These are phyloP conservation scores for Solanum chiquidenum DNA, from an alignment of 257 asterid genomes.

Conservation along the genomic window DNA sequence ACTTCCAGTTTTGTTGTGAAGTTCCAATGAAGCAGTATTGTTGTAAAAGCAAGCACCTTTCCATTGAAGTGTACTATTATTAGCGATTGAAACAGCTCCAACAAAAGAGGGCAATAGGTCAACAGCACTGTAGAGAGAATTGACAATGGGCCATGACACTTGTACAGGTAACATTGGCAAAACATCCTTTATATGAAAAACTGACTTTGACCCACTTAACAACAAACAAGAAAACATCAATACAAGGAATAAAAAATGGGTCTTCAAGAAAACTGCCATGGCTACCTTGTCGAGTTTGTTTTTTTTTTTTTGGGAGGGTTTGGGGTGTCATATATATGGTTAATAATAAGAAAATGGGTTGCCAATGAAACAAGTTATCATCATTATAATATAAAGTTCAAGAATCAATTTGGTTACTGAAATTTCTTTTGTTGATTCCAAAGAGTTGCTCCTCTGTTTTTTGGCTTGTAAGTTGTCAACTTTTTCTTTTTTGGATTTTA, in stretches of 20 bases:
- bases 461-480: neutral
- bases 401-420: neutral
- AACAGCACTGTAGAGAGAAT: constrained; percentile 41
- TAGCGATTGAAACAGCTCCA: constrained; percentile 42
- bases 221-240: constrained; percentile 13
- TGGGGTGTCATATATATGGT: neutral
- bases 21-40: constrained; percentile 61
- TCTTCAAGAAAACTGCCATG: constrained; percentile 19
- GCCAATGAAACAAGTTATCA: neutral
- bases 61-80: constrained; percentile 39
- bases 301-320: neutral
- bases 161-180: constrained; percentile 67
- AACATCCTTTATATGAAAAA: constrained; percentile 41
- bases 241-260: constrained; percentile 18
- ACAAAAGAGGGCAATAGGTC: constrained; percentile 78
- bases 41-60: constrained; percentile 75
- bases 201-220: constrained; percentile 26
- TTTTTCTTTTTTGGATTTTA: neutral
- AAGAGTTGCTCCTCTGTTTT: neutral
- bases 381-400: neutral
- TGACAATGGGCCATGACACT: constrained; percentile 63
- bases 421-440: neutral
- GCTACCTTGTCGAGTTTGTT: neutral
- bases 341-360: neutral
- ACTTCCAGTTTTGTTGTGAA: constrained; percentile 52